Evolutionary conservation across 2,329 filamentous ascomycete species (phyloP), one percentile per base, ranked within the genome.

Genomic region (Talaromyces sp.): DNA sequence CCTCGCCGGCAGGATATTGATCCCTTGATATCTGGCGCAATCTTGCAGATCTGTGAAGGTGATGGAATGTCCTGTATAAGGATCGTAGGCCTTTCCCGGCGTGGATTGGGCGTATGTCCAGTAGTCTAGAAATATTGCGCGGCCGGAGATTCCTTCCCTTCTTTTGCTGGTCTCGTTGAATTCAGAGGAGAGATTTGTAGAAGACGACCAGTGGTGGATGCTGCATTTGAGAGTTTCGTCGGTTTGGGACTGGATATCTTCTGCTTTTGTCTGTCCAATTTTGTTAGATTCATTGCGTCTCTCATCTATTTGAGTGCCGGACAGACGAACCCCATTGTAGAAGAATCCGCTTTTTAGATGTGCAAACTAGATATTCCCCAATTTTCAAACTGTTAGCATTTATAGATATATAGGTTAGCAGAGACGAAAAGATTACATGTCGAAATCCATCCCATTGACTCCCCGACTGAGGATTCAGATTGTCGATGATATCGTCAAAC

Each of bases 21-120:
- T 75, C 0, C 81, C 81, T 63, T 89, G 84, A 36, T 80, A 74
- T 35, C 74, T 74, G 0, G 84, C 87, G 35, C 84, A 83, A 8
- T 79, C 77, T 55, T 82, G 80, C 0, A 91, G 76, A 0, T 85
- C 79, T 1, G 75, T 66, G 1, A 80, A 71, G 0, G 77, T 79
- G 67, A 87, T 85, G 28, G 78, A 75, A 64, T 84, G 75, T 0
- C 76, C 73, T 3, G 77, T 77, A 51, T 84, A 78, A 0, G 83
- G 77, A 62, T 82, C 75, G 60, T 80, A 83, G 4, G 70, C 61
- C 28, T 80, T 78, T 11, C 78, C 77, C 2, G 53, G 53, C 55
- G 81, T 78, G 8, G 75, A 75, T 52, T 80, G 75, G 9, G 80
- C 77, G 56, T 80, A 84, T 9, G 68, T 62, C 37, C 69, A 64